phyloP scores from a whole-genome alignment of 805 yeast species.

The Spathaspora girioi region DNA sequence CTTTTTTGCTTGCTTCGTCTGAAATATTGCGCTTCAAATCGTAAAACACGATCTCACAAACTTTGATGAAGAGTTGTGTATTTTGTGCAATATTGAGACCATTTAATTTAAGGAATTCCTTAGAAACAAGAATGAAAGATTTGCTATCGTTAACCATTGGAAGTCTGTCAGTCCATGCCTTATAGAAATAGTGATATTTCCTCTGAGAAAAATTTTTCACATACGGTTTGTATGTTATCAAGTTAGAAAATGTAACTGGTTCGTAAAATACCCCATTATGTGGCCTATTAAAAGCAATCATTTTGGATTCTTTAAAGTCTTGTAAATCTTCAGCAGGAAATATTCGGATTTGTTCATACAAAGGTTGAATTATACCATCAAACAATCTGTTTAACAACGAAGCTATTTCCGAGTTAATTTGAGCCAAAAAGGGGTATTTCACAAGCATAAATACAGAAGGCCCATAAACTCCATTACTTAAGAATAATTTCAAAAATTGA shows the following conservation, averaged over 20 bases:
- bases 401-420: slow-evolving; percentile 48
- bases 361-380: slow-evolving; percentile 46
- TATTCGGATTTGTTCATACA: slow-evolving; percentile 27
- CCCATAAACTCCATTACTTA: slow-evolving; percentile 58
- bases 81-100: slow-evolving; percentile 54
- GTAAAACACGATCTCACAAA: slow-evolving; percentile 56
- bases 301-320: slow-evolving; percentile 19
- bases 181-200: slow-evolving; percentile 39
- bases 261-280: slow-evolving; percentile 26
- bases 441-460: slow-evolving; percentile 59
- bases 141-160: slow-evolving; percentile 34
- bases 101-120: slow-evolving; percentile 47
- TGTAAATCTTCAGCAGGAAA: slow-evolving; percentile 16
- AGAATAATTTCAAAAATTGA: slow-evolving; percentile 47
- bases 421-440: slow-evolving; percentile 58
- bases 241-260: slow-evolving; percentile 12
- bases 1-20: slow-evolving; percentile 12
- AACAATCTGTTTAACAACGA: slow-evolving; percentile 48
- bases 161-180: slow-evolving; percentile 45
- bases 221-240: slow-evolving; percentile 31
- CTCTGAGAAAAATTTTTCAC: slow-evolving; percentile 20
- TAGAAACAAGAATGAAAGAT: slow-evolving; percentile 46
- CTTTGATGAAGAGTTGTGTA: slow-evolving; percentile 47
- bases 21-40: slow-evolving; percentile 24
- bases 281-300: slow-evolving; percentile 20